Percentiles rank a stretch among this genome's conserved stretches.
phyloP scores from a whole-genome alignment of 371 early-diverging fungal genomes.

The Mortierella sp. region DNA sequence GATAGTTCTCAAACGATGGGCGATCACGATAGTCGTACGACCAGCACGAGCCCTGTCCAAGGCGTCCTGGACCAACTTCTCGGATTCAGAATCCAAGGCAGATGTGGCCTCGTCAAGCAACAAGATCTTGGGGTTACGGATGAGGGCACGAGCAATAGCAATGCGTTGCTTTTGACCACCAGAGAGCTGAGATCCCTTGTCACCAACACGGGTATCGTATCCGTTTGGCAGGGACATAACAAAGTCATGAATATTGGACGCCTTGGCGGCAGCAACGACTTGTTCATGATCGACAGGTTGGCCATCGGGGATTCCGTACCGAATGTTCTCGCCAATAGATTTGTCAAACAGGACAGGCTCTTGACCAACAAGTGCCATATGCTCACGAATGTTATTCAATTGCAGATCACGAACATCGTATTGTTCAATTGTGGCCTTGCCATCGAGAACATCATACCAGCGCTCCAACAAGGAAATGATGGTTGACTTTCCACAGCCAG shows the following conservation, averaged over 20 bases:
- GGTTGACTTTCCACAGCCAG: slow-evolving; percentile 79
- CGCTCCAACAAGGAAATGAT: slow-evolving; percentile 71
- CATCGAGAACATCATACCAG: slow-evolving; percentile 69
- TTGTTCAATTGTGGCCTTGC: slow-evolving; percentile 67
- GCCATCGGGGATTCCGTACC: slow-evolving; percentile 66
- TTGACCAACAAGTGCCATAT: slow-evolving; percentile 84
- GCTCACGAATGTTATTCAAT: slow-evolving; percentile 66
- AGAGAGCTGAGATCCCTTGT: slow-evolving; percentile 83
- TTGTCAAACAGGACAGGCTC: slow-evolving; percentile 85
- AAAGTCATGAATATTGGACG: slow-evolving; percentile 78
- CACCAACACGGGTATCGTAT: slow-evolving; percentile 87
- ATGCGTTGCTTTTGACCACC: slow-evolving; percentile 94
- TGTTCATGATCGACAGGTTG: slow-evolving; percentile 50
- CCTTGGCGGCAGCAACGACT: slow-evolving; percentile 60
- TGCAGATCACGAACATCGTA: slow-evolving; percentile 74
- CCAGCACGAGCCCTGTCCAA: slow-evolving; percentile 81
- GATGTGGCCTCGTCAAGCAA: slow-evolving; percentile 98
- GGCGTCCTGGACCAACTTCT: slow-evolving; percentile 92
- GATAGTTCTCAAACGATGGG: slow-evolving; percentile 80
- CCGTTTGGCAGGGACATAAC: slow-evolving; percentile 78
- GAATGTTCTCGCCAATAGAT: slow-evolving; percentile 83
- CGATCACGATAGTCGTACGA: slow-evolving; percentile 78
- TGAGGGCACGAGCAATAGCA: slow-evolving; percentile 76
- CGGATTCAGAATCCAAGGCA: slow-evolving; percentile 91
- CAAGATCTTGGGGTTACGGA: slow-evolving; percentile 88